phyloP scores from a whole-genome alignment of 2,329 filamentous ascomycete species.

The Hymenoscyphus linearis region DNA sequence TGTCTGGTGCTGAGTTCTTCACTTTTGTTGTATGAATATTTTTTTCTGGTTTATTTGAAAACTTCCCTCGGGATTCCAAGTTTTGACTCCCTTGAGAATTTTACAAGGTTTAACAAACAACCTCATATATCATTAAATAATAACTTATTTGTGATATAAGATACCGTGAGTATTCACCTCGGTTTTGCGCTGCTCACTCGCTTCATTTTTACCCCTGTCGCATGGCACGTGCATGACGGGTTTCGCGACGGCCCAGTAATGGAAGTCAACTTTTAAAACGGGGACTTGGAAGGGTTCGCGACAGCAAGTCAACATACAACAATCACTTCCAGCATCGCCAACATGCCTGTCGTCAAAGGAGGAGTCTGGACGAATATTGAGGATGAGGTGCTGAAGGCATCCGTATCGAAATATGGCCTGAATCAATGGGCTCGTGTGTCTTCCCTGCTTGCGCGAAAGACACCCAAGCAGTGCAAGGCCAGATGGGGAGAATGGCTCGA shows the following conservation, averaged over 20 bases:
- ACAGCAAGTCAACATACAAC: slow-evolving; percentile 2
- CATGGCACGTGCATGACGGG: no score
- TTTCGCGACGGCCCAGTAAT: no score
- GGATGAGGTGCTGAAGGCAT: slow-evolving; percentile 90
- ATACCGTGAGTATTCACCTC: no score
- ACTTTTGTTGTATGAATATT: background rate
- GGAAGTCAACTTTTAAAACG: no score
- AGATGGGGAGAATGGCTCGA: slow-evolving; percentile 98
- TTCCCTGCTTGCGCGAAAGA: slow-evolving; percentile 93
- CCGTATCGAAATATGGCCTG: slow-evolving; percentile 88
- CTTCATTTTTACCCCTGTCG: no score
- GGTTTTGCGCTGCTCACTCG: no score
- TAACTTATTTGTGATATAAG: no score
- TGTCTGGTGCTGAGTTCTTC: background rate
- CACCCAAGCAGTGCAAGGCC: slow-evolving; percentile 98
- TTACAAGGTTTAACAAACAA: no score
- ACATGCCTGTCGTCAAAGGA: slow-evolving; percentile 69
- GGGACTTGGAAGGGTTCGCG: background rate
- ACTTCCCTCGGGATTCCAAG: no score
- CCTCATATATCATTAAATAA: no score
- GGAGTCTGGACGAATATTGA: slow-evolving; percentile 72
- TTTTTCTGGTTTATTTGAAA: no score
- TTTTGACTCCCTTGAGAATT: no score
- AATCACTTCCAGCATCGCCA: slow-evolving; percentile 25
- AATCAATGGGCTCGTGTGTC: slow-evolving; percentile 99